Evolutionary conservation across 2,329 filamentous ascomycete species (phyloP), one percentile per base, ranked within the genome.

Genomic region (Penicillium rolfsii): DNA sequence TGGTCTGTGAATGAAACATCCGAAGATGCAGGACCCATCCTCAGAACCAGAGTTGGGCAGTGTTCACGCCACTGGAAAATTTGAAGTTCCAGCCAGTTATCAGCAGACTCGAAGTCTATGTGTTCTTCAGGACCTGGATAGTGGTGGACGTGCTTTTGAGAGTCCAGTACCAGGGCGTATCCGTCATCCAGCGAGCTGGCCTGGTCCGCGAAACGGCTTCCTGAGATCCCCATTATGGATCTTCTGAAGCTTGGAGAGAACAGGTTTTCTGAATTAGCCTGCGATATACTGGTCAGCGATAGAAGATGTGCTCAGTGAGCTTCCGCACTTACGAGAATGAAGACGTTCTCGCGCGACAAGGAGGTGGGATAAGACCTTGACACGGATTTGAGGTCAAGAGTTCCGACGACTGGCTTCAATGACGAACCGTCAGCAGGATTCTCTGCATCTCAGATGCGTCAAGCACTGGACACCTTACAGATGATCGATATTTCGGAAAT

Each of bases 221-320:
- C 41, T 38, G 22, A n/a, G 53, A 14, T 38, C 11, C 53, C 53
- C 53, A 56, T 56, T 19, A n/a, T 56, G 38, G 45, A 12, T 7
- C 5, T 24, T 30, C 22, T 43, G 40, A 43, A 43, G 16, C 5
- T 24, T 11, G 40, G 26, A 2, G 9, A 14, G 8, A 7, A 30
- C 26, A 16, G 22, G 24, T n/a, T 4, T 30, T 14, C 28, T 4
- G 45, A 48, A 30, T n/a, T 2, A 30, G 24, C 24, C 26, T 48
- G 26, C 24, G 8, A 48, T 6, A 30, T 9, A 48, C 45, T 30
- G 24, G 26, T 30, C 45, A 48, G 14, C 45, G 19, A n/a, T 7
- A 30, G 14, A 8, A n/a, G 14, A 48, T 30, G 6, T 16, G 7
- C 9, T 48, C 6, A 28, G 5, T 48, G 45, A n/a, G 14, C 8